These are phyloP conservation scores for Rutstroemia sp. DNA, from an alignment of 2,329 filamentous ascomycete species.

Conservation along the genomic window DNA sequence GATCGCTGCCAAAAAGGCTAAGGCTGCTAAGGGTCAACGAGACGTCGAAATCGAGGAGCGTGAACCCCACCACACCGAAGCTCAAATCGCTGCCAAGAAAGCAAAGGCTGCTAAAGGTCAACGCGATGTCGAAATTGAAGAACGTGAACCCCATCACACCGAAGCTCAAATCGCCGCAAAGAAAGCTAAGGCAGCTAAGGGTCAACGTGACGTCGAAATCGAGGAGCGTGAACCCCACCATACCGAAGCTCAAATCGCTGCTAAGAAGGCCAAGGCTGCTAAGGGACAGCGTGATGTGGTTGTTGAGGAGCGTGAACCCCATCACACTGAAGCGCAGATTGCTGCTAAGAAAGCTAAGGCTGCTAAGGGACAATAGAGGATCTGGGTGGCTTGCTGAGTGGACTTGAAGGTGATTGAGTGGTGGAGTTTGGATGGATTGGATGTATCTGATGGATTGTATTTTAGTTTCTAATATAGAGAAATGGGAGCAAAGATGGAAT, in stretches of 20 bases:
- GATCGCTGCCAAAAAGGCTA: neutral
- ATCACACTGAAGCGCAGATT: too few relatives aligned
- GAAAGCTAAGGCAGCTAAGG: constrained; percentile 11
- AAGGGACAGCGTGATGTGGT: too few relatives aligned
- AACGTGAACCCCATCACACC: constrained; percentile 10
- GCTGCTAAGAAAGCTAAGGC: too few relatives aligned
- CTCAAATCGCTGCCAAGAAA: constrained; percentile 19
- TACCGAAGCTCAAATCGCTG: too few relatives aligned
- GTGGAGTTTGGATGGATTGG: neutral
- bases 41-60: too few relatives aligned
- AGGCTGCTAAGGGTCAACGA: too few relatives aligned
- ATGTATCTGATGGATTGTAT: neutral
- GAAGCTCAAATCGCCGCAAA: constrained; percentile 19
- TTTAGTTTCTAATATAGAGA: neutral
- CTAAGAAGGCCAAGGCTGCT: too few relatives aligned
- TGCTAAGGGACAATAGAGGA: neutral
- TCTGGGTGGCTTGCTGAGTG: neutral
- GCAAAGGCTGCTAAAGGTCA: constrained; percentile 8
- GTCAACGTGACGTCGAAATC: neutral
- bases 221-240: too few relatives aligned
- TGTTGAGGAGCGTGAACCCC: too few relatives aligned
- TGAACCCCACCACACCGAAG: constrained; percentile 13
- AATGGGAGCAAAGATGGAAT: too few relatives aligned
- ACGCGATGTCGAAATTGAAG: constrained; percentile 6
- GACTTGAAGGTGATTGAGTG: too few relatives aligned